Evolutionary conservation across 2,329 filamentous ascomycete species (phyloP), one percentile per base, ranked within the genome.

Genomic region (Polychaeton citri): DNA sequence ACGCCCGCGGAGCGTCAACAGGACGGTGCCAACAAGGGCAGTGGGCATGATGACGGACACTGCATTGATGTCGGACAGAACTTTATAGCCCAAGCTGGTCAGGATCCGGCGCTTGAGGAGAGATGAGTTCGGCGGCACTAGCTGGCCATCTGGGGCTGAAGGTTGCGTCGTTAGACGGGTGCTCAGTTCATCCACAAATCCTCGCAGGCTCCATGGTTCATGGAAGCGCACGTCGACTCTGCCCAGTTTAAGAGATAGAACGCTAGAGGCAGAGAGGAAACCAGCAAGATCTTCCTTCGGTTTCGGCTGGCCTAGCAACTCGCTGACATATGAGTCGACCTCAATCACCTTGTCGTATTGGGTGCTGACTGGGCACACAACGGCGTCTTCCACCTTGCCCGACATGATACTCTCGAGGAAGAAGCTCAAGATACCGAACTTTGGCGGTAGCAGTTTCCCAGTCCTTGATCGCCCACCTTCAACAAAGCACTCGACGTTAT

Each of bases 311-410:
- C 90, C 90, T 1, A 98, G 71, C 2, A 98, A 72, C 58, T 98
- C 90, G 21, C 79, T 90, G 31, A 96, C 88, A 52, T 98, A 98
- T 4, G 86, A 90, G 45, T 94, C 86, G 1, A 92, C 94, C 59
- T 98, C 90, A 40, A 98, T 92, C 38, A 98, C 90, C 55, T 96
- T 98, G 66, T 98, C 90, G 54, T 98, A 98, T 55, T 98, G 90
- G 1, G 87, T 95, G 57, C 83, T 92, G 32, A 98, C 90, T 0
- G 90, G 90, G 48, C 88, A 94, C 35, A 98, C 85, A 30, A 95
- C 82, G 20, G 85, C 79, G 58, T 98, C 90, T 32, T 92, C 69
- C 0, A 94, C 86, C 5, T 87, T 73, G 1, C 87, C 86, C 0
- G 84, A 92, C 5, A 95, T 64, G 10, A 98, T 69, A 47, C 85